Conservation (phyloP, 2,329 filamentous ascomycete genomes). For the Ascochyta rabiei region DNA sequence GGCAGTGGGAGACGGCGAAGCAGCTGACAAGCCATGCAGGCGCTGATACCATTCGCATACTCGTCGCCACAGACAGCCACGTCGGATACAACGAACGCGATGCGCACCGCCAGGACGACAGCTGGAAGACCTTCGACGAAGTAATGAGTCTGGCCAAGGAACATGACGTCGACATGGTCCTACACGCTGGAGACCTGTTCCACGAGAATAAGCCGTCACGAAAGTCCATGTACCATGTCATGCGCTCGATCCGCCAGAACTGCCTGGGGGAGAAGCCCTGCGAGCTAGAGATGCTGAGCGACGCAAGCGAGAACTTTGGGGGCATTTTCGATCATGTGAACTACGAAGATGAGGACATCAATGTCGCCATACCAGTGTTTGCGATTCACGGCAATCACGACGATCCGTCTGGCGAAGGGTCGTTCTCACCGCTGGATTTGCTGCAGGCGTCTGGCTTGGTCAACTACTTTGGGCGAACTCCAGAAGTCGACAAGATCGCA, state of each 20-base stretch:
- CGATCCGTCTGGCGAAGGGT: conserved; percentile 94
- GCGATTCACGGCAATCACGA: conserved; percentile 99
- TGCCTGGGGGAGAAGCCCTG: conserved; percentile 95
- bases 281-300: conserved; percentile 91
- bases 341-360: conserved; percentile 97
- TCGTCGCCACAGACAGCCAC: conserved; percentile 96
- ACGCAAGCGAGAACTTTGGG: conserved; percentile 88
- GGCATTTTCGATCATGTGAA: conserved; percentile 91
- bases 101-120: conserved; percentile 92
- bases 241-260: conserved; percentile 90
- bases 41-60: conserved; percentile 88
- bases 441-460: conserved; percentile 88
- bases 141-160: conserved; percentile 86
- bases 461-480: conserved; percentile 94
- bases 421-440: conserved; percentile 87
- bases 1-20: background rate
- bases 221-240: conserved; percentile 96
- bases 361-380: conserved; percentile 95
- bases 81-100: conserved; percentile 96
- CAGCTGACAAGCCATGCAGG: conserved; percentile 45
- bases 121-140: conserved; percentile 95
- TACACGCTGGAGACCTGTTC: conserved; percentile 93
- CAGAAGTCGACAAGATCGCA: conserved; percentile 90
- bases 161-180: conserved; percentile 95
- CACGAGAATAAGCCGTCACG: conserved; percentile 98